A percentile compares a stretch with the other conserved stretches of the same genome.
phyloP scores from a whole-genome alignment of 139 green algal species.

The Bryopsis sp. region DNA sequence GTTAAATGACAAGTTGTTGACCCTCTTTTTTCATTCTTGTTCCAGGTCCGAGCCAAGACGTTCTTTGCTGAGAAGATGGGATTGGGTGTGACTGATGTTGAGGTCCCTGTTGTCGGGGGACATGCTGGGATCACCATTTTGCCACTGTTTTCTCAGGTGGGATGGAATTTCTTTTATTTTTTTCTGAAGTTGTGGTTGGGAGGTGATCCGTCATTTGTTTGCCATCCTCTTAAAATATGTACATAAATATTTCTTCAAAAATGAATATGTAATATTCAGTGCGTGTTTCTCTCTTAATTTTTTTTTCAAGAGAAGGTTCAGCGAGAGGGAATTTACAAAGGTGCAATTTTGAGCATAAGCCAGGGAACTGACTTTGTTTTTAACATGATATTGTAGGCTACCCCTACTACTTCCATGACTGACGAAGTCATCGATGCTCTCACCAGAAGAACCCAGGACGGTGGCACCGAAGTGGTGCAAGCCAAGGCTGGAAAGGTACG shows the following conservation, averaged over 20 bases:
- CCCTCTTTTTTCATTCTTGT: conserved; percentile 9
- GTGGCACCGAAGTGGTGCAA: conserved; percentile 94
- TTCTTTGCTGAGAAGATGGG: conserved; percentile 92
- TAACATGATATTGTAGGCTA: too few relatives aligned
- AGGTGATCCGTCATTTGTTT: too few relatives aligned
- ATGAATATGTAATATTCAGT: too few relatives aligned
- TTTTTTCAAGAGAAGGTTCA: too few relatives aligned
- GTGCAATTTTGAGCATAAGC: too few relatives aligned
- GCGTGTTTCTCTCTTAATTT: too few relatives aligned
- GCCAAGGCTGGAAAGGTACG: conserved; percentile 78
- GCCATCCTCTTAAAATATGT: too few relatives aligned
- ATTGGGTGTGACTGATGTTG: conserved; percentile 71
- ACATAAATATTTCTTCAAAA: too few relatives aligned
- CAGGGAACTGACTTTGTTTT: too few relatives aligned
- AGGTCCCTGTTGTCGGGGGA: conserved; percentile 94
- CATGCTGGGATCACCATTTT: conserved; percentile 98
- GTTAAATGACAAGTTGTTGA: too few relatives aligned
- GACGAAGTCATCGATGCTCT: conserved; percentile 80
- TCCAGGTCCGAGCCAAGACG: conserved; percentile 71
- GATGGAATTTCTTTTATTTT: background rate
- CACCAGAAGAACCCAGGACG: conserved; percentile 96
- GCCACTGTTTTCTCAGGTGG: conserved; percentile 91
- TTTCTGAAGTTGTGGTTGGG: background rate
- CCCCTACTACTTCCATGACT: conserved; percentile 29
- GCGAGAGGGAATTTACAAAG: too few relatives aligned